These are phyloP conservation scores for Tetracladium marchalianum DNA, from an alignment of 495 filamentous ascomycete genomes.

Conservation along the genomic window DNA sequence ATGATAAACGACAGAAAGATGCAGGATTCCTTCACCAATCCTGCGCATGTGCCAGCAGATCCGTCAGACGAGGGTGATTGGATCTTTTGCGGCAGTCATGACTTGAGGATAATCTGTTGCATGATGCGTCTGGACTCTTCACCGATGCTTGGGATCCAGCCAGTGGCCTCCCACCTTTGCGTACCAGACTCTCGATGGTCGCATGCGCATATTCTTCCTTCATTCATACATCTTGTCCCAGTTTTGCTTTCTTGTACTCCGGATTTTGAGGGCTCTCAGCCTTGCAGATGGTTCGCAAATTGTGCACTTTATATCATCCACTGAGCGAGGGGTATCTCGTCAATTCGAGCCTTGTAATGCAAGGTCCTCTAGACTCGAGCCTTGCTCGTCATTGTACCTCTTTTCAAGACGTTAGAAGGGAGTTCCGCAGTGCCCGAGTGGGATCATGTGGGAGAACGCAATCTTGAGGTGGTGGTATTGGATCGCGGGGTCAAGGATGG, in stretches of 20 bases:
- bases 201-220: background rate
- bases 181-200: background rate
- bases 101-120: background rate
- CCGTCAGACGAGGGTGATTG: background rate
- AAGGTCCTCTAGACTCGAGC: background rate
- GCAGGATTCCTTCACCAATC: background rate
- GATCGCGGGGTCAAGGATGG: too few relatives aligned
- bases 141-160: too few relatives aligned
- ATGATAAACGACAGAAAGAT: background rate
- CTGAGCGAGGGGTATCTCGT: background rate
- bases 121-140: too few relatives aligned
- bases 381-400: slow-evolving; percentile 5
- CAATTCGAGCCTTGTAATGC: slow-evolving; percentile 5
- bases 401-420: background rate
- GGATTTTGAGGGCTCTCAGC: background rate
- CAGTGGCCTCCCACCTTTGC: background rate
- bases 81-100: background rate
- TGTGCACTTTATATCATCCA: background rate
- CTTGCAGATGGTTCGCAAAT: slow-evolving; percentile 2
- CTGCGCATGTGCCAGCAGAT: background rate
- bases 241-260: background rate
- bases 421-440: too few relatives aligned
- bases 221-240: background rate
- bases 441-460: too few relatives aligned
- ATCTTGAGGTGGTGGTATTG: too few relatives aligned